Conservation (phyloP, 2,329 filamentous ascomycete species). For the Xylariales sp. region DNA sequence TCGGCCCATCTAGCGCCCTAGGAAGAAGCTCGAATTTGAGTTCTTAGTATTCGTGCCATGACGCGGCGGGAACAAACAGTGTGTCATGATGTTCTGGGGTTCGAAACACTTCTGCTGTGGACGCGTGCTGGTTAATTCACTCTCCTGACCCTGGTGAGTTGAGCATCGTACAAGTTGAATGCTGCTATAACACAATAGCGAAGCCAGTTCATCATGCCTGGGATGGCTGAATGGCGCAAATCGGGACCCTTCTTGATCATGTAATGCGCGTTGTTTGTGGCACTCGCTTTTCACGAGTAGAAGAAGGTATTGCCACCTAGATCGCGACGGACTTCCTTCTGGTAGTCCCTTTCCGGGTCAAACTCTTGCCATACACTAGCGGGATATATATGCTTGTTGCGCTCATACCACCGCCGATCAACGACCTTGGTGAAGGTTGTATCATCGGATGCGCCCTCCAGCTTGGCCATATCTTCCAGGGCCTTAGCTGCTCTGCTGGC, state of each 20-base stretch:
- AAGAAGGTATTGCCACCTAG: slow-evolving; percentile 91
- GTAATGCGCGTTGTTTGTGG: no score
- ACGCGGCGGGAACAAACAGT: slow-evolving; percentile 41
- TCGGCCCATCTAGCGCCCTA: slow-evolving; percentile 24
- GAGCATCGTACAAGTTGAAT: no score
- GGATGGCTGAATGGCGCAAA: slow-evolving; percentile 1
- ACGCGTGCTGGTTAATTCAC: background rate
- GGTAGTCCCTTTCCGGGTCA: slow-evolving; percentile 83
- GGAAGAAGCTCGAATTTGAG: slow-evolving; percentile 47
- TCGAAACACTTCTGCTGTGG: background rate
- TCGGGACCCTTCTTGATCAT: no score
- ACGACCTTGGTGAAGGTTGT: slow-evolving; percentile 86
- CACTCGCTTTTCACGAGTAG: slow-evolving; percentile 54
- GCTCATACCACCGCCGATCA: slow-evolving; percentile 93
- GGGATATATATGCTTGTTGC: slow-evolving; percentile 97
- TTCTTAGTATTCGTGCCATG: slow-evolving; percentile 48
- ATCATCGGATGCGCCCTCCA: slow-evolving; percentile 76
- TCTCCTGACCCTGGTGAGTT: no score
- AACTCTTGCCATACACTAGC: slow-evolving; percentile 95
- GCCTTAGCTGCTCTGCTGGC: slow-evolving; percentile 28
- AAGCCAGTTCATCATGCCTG: no score
- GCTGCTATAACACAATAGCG: no score
- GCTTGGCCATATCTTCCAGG: slow-evolving; percentile 45
- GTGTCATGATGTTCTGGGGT: slow-evolving; percentile 48
- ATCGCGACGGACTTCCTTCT: slow-evolving; percentile 72